Evolutionary conservation across 208 protist genomes (phyloP), one percentile per base, ranked within the genome.

Genomic region (Wallacemonas sp.): DNA sequence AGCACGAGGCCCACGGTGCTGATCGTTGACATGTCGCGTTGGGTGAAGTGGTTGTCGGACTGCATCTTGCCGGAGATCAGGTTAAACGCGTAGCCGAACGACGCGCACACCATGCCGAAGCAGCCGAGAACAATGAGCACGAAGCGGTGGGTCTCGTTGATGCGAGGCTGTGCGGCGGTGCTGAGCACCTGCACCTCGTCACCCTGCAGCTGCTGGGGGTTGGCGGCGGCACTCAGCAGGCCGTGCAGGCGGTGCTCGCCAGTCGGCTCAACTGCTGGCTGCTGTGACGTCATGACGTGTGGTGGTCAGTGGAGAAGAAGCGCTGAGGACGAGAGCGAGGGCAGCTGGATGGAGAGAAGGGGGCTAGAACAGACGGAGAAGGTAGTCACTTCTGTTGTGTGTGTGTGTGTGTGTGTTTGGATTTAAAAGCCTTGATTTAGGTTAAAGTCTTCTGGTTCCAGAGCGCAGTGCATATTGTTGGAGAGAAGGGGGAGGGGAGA

Each of bases 21-120:
- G 65, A 90, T 90, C 2, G 76, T 82, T 11, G 77, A 79, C 68
- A 86, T 79, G 41, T 84, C 70, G 49, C 70, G 77, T 45, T 82
- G 70, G n/a, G 62, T 71, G 60, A 86, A 81, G 26, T 72, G 62
- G 62, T 82, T 79, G 41, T 71, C 61, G 0, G 38, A 44, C 62
- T 86, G 76, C 33, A 90, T 47, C 21, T 24, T 34, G 6, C 67
- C 55, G 51, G 64, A 64, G 59, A 80, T 72, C 3, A 90, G 56
- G 51, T 84, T 90, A 59, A 75, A 86, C 17, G 76, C 70, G 56
- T 83, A 89, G 36, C 34, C 62, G 24, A 72, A 66, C 27, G 77
- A 84, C 47, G 72, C 62, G 27, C 55, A 66, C 30, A 85, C 55
- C 55, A 69, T 78, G 61, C 62, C 77, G 22, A 89, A 75, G 55